Conservation (phyloP, 2,329 filamentous ascomycete species). For the Tothia fuscella region DNA sequence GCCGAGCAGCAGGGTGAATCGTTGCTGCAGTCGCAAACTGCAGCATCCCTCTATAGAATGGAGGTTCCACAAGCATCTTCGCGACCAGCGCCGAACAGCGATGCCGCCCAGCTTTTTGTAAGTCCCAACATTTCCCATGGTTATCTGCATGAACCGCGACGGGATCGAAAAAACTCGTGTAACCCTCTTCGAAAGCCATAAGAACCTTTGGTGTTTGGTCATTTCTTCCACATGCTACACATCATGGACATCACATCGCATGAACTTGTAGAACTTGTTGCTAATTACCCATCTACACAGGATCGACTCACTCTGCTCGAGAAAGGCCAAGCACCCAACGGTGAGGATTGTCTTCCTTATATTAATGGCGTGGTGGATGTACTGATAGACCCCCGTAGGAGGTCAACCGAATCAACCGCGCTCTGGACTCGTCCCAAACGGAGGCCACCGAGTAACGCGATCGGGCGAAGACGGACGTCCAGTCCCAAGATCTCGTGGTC, state of each 20-base stretch:
- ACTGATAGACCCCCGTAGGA: slow-evolving; percentile 18
- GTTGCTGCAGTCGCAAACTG: slow-evolving; percentile 1
- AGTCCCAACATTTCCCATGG: slow-evolving; percentile 1
- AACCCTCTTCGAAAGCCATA: neutral
- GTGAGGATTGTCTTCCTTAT: neutral
- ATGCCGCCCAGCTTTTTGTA: slow-evolving; percentile 57
- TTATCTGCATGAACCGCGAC: slow-evolving; percentile 13
- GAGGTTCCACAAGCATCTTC: too few species aligned
- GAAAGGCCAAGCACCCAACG: slow-evolving; percentile 20
- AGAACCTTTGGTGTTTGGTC: neutral
- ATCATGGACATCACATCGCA: slow-evolving; percentile 28
- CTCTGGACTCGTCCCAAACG: slow-evolving; percentile 31
- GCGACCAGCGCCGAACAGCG: slow-evolving; percentile 16
- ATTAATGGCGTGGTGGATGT: slow-evolving; percentile 14
- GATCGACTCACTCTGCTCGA: slow-evolving; percentile 57
- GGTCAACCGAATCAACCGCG: slow-evolving; percentile 31
- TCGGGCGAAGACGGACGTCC: slow-evolving; percentile 55
- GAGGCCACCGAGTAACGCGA: slow-evolving; percentile 47
- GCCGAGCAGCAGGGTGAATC: slow-evolving; percentile 22
- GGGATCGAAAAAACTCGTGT: slow-evolving; percentile 15
- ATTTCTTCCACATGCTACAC: slow-evolving; percentile 4
- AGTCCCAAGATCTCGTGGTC: slow-evolving; percentile 28
- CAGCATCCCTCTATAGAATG: too few species aligned
- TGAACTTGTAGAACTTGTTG: slow-evolving; percentile 27
- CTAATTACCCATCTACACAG: slow-evolving; percentile 39